Conservation (phyloP, 2,329 filamentous ascomycete species). For the Exserohilum rostratum region DNA sequence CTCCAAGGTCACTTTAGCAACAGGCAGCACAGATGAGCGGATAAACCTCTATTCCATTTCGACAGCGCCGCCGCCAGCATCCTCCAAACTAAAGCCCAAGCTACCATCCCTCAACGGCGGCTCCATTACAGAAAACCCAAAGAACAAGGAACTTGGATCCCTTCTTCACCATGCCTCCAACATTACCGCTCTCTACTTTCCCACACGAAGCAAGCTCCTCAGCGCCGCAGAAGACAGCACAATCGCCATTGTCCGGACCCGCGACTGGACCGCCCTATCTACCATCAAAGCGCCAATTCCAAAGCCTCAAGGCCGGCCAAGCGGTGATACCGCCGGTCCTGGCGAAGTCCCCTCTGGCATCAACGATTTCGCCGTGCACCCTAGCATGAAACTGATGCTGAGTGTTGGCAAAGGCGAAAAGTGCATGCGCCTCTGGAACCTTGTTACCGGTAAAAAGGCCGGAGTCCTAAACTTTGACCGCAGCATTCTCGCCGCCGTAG, state of each 20-base stretch:
- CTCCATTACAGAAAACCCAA: slow-evolving; percentile 80
- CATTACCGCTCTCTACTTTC: slow-evolving; percentile 80
- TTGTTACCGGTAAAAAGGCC: slow-evolving; percentile 95
- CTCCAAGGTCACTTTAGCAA: slow-evolving; percentile 89
- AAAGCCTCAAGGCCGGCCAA: slow-evolving; percentile 78
- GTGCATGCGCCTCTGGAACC: slow-evolving; percentile 93
- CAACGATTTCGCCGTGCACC: slow-evolving; percentile 94
- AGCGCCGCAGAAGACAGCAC: slow-evolving; percentile 90
- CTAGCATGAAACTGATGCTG: slow-evolving; percentile 95
- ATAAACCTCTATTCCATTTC: slow-evolving; percentile 95
- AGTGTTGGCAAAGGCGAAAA: slow-evolving; percentile 88
- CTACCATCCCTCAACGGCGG: slow-evolving; percentile 73
- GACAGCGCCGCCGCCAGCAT: slow-evolving; percentile 55
- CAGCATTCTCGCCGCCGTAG: slow-evolving; percentile 73
- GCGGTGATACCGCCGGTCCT: slow-evolving; percentile 84
- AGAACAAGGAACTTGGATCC: slow-evolving; percentile 86
- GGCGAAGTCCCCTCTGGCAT: slow-evolving; percentile 85
- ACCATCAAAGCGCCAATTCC: slow-evolving; percentile 88
- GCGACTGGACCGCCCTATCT: slow-evolving; percentile 88
- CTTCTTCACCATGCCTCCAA: slow-evolving; percentile 85
- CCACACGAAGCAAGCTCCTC: slow-evolving; percentile 83
- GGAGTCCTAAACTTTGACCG: slow-evolving; percentile 85
- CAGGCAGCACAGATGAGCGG: slow-evolving; percentile 88
- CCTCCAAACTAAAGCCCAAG: slow-evolving; percentile 63
- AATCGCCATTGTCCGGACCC: slow-evolving; percentile 82